Base-by-base conservation (phyloP, 495 filamentous ascomycete species). In the Trichoderma reesei region DNA sequence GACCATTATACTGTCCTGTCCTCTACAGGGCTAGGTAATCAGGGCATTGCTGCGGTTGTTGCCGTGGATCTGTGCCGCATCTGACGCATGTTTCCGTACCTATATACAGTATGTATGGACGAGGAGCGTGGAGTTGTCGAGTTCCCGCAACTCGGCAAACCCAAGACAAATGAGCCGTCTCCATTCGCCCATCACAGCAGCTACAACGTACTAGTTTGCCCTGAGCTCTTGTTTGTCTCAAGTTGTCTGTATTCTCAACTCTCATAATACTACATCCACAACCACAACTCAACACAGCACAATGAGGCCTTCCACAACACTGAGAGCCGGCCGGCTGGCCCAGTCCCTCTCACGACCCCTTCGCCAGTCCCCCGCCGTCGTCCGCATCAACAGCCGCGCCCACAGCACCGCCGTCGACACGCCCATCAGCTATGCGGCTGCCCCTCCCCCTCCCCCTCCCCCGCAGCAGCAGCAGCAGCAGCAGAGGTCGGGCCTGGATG, bases 401-500 rank as follows among this genome's bases (percentile, higher is more conserved):
- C 16, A 56, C 51, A 56, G 51, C 51, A 56, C 51, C 31, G 51
- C 51, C 51, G 51, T 56, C 14, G 51, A 56, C 7, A 14, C 51
- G 13, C 51, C 51, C 31, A 7, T 56, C 51, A 34, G 34, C 51
- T 56, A 33, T 56, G 51, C 26, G 34, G 51, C 51, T 56, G 51
- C 51, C 51, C 51, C 51, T 56, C 51, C 51, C 26, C 46, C 46
- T 42, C 41, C 41, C 26, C 38, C 38, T 34, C 51, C 51, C 26
- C 51, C 26, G 51, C 51, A 56, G 51, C 51, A 26, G 26, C 26
- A 26, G 26, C 26, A 26, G 26, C 26, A 26, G 26, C 26, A 56
- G 51, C 51, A 56, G 51, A 31, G 34, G 26, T 34, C 20, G 51
- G 51, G 26, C 26, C 8, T 56, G 61, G 61, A 64, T 59, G 59